Evolutionary conservation across 495 filamentous ascomycete species (phyloP).

Genomic region (Penicillium psychrofluorescens): DNA sequence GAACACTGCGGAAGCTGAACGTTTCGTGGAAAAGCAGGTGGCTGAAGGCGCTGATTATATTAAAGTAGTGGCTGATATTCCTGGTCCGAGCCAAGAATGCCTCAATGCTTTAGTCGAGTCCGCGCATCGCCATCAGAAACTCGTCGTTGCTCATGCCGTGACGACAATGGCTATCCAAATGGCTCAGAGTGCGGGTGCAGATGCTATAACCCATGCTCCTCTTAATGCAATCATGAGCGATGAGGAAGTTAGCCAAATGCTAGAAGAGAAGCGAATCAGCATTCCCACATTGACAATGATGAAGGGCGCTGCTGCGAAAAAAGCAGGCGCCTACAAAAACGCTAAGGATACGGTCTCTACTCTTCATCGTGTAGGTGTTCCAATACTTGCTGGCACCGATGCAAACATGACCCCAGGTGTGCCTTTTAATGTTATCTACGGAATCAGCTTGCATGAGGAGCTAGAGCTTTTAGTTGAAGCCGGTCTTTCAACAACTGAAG

Average conservation of each 20-base stretch:
- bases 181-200: not conserved
- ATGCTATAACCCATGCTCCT: constrained; percentile 2
- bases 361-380: not conserved
- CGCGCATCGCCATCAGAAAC: not conserved
- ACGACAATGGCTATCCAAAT: not conserved
- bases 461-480: not conserved
- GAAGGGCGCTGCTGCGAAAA: not conserved
- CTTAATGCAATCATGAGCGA: not conserved
- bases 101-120: constrained; percentile 1
- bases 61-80: constrained; percentile 2
- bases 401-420: not conserved
- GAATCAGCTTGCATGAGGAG: constrained; percentile 1
- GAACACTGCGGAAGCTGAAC: not conserved
- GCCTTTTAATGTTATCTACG: not conserved
- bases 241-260: not conserved
- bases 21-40: not conserved
- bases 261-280: not conserved
- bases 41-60: constrained; percentile 2
- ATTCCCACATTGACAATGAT: constrained; percentile 3
- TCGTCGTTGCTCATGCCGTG: constrained; percentile 3
- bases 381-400: constrained; percentile 3
- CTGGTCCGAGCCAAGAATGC: not conserved
- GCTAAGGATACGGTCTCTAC: not conserved
- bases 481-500: constrained; percentile 10
- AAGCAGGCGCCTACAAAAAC: not conserved